Evolutionary conservation across 768 basidiomycete genomes (phyloP).

Genomic region (Russula sp.): DNA sequence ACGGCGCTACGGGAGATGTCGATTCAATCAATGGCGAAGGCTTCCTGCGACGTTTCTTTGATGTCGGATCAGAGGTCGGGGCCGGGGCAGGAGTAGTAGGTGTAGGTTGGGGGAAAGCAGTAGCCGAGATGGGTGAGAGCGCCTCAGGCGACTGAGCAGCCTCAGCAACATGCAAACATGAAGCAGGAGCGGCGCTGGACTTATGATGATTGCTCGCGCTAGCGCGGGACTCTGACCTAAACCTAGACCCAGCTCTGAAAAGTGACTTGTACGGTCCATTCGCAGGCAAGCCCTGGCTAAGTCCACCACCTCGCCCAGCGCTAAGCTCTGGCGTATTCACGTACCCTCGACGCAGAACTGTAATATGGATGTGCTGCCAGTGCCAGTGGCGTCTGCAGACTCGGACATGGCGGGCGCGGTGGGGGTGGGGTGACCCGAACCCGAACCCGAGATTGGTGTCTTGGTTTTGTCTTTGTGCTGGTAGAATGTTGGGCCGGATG

Average conservation of each 20-base stretch:
- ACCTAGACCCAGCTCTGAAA: slow-evolving; percentile 20
- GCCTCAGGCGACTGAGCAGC: slow-evolving; percentile 24
- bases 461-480: background rate
- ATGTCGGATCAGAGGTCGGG: background rate
- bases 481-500: slow-evolving; percentile 15
- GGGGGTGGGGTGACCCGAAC: too few species aligned
- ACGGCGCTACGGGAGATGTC: slow-evolving; percentile 1
- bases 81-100: background rate
- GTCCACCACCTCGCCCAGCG: slow-evolving; percentile 21
- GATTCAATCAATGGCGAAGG: slow-evolving; percentile 11
- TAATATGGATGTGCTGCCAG: slow-evolving; percentile 16
- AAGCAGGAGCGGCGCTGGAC: slow-evolving; percentile 8
- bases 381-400: background rate
- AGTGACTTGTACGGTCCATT: slow-evolving; percentile 27
- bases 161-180: slow-evolving; percentile 20
- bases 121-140: slow-evolving; percentile 11
- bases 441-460: too few species aligned
- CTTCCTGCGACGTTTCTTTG: slow-evolving; percentile 17
- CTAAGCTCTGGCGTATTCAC: slow-evolving; percentile 27
- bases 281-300: slow-evolving; percentile 20
- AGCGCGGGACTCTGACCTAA: slow-evolving; percentile 8
- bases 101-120: background rate
- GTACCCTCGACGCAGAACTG: slow-evolving; percentile 26
- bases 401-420: too few species aligned
- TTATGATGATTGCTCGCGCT: background rate